Percentiles rank a stretch among this genome's conserved stretches.
These are phyloP conservation scores for Rutstroemia sp. DNA, from an alignment of 2,329 filamentous ascomycete species.

Conservation along the genomic window DNA sequence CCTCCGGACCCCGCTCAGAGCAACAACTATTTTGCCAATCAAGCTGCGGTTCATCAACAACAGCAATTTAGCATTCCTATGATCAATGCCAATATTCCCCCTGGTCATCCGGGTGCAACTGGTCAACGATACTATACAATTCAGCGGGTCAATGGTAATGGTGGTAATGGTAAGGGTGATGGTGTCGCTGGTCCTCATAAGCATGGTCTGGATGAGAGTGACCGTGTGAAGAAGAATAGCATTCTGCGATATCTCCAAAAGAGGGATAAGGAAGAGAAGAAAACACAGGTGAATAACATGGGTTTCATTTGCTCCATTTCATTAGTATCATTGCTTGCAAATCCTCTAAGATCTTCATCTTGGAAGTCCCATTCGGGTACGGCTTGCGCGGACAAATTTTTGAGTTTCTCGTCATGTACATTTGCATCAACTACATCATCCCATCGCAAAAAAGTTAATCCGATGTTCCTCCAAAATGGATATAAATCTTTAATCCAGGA, in stretches of 20 bases:
- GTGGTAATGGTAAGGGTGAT: slow-evolving; percentile 64
- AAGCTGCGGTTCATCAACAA: slow-evolving; percentile 18
- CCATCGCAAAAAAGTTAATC: too few relatives aligned
- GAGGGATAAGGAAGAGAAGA: slow-evolving; percentile 59
- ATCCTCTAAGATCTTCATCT: too few relatives aligned
- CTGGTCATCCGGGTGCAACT: slow-evolving; percentile 39
- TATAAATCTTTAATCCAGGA: not conserved
- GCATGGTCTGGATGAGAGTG: slow-evolving; percentile 65
- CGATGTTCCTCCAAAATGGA: too few relatives aligned
- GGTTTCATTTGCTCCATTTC: too few relatives aligned
- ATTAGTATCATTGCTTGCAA: too few relatives aligned
- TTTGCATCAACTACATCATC: not conserved
- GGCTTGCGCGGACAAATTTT: too few relatives aligned
- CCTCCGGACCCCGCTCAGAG: slow-evolving; percentile 17
- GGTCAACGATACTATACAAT: slow-evolving; percentile 63
- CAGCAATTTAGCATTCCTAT: slow-evolving; percentile 37
- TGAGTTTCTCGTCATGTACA: not conserved
- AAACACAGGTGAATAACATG: slow-evolving; percentile 37
- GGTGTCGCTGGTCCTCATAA: slow-evolving; percentile 66
- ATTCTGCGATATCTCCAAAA: slow-evolving; percentile 59
- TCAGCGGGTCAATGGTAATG: slow-evolving; percentile 70
- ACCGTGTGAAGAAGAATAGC: slow-evolving; percentile 75
- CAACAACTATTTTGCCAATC: slow-evolving; percentile 27
- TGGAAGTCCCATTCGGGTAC: too few relatives aligned
- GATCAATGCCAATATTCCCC: slow-evolving; percentile 33